These are phyloP conservation scores for Boletus fagicola DNA, from an alignment of 768 basidiomycete species.

Conservation along the genomic window DNA sequence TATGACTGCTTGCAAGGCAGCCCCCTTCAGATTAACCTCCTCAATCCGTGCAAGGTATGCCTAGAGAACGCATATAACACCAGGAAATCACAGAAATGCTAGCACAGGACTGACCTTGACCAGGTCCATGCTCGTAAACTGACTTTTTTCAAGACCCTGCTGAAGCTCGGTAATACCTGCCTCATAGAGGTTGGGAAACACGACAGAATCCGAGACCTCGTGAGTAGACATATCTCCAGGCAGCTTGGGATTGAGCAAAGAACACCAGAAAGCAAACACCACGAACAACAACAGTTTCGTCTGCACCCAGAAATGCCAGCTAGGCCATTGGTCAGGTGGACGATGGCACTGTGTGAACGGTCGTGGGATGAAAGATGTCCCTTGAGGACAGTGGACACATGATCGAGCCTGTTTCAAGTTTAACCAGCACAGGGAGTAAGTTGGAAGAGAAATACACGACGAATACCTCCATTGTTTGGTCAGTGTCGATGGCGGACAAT, in stretches of 20 bases:
- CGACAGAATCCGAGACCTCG: neutral
- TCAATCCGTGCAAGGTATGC: slow-evolving; percentile 65
- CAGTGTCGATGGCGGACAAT: too few relatives aligned
- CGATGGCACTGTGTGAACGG: neutral
- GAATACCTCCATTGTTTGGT: too few relatives aligned
- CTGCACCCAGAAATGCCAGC: neutral
- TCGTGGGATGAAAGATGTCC: neutral
- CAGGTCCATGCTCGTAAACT: slow-evolving; percentile 60
- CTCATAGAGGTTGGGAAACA: slow-evolving; percentile 59
- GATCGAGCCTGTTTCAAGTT: neutral
- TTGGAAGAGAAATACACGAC: too few relatives aligned
- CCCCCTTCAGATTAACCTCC: slow-evolving; percentile 61
- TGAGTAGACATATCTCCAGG: slow-evolving; percentile 15
- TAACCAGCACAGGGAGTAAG: neutral
- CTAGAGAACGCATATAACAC: slow-evolving; percentile 30
- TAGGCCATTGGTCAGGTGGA: neutral
- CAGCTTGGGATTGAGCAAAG: slow-evolving; percentile 3
- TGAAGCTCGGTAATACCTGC: slow-evolving; percentile 57
- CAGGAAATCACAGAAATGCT: neutral
- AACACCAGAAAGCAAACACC: slow-evolving; percentile 6
- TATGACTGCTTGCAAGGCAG: slow-evolving; percentile 56
- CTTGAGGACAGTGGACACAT: neutral
- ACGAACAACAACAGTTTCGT: neutral
- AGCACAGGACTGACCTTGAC: slow-evolving; percentile 44
- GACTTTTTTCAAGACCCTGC: slow-evolving; percentile 46